Conservation (phyloP, 257 asterid species). For the Solanum medicagineum region DNA sequence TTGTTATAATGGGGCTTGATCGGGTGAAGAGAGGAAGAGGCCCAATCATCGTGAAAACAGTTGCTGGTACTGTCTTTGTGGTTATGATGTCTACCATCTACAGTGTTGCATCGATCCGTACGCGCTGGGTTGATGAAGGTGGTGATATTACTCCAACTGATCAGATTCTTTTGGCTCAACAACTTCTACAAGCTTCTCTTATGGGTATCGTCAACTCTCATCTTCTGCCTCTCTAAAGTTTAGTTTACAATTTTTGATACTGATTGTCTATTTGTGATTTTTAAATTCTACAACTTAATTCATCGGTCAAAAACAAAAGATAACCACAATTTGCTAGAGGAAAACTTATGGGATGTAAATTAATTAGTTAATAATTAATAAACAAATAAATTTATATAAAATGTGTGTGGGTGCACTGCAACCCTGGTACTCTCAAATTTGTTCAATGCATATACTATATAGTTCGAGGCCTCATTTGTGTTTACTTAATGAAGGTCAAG, state of each 20-base stretch:
- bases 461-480: not conserved
- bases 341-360: not conserved
- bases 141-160: slow-evolving; percentile 71
- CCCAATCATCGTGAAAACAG: slow-evolving; percentile 57
- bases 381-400: not conserved
- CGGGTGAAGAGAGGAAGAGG: slow-evolving; percentile 77
- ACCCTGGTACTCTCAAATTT: not conserved
- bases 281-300: not conserved
- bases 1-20: slow-evolving; percentile 70
- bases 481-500: not conserved
- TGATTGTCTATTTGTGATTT: too few relatives aligned
- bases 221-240: not conserved
- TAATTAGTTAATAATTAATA: not conserved
- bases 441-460: not conserved
- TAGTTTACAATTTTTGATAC: not conserved
- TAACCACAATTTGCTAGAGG: too few relatives aligned
- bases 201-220: slow-evolving; percentile 36
- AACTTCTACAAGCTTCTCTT: slow-evolving; percentile 82
- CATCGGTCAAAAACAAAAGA: not conserved
- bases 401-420: not conserved
- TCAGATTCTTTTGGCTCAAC: slow-evolving; percentile 59
- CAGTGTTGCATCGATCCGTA: slow-evolving; percentile 43
- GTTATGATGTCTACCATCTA: slow-evolving; percentile 54
- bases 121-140: slow-evolving; percentile 49
- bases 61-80: slow-evolving; percentile 42